Conservation (phyloP, 345 rosid genomes). For the Sisymbrium irio region DNA sequence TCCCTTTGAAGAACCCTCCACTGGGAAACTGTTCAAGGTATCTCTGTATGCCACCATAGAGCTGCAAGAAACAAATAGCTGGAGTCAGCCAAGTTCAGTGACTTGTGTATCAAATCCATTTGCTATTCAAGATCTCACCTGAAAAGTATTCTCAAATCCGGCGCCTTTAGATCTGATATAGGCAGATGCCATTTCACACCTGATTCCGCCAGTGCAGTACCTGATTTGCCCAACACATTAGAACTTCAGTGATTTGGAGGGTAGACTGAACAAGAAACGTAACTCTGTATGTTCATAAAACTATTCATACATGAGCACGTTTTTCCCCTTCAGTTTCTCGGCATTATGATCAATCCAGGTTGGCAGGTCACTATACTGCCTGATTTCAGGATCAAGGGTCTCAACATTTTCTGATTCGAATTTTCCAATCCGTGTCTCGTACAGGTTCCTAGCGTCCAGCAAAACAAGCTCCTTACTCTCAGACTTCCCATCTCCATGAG, state of each 20-base stretch:
- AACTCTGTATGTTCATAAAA: constrained; percentile 9
- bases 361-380: constrained; percentile 92
- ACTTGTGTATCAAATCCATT: constrained; percentile 10
- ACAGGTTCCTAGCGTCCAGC: constrained; percentile 87
- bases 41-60: constrained; percentile 92
- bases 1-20: constrained; percentile 92
- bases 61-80: constrained; percentile 44
- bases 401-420: constrained; percentile 58
- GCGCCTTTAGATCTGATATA: constrained; percentile 84
- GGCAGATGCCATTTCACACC: constrained; percentile 99
- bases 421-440: constrained; percentile 92
- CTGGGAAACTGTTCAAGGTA: constrained; percentile 88
- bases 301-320: constrained; percentile 72
- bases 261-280: not conserved
- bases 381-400: constrained; percentile 79
- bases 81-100: constrained; percentile 3
- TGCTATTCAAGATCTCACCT: constrained; percentile 47
- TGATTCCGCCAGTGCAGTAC: constrained; percentile 98
- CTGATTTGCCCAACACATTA: constrained; percentile 37
- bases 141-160: constrained; percentile 84
- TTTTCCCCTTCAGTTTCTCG: constrained; percentile 60
- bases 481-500: constrained; percentile 25
- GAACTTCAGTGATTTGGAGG: not conserved
- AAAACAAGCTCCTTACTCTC: constrained; percentile 55
- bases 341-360: constrained; percentile 81